Conservation (phyloP, 2,329 filamentous ascomycete species). For the Zalaria obscura region DNA sequence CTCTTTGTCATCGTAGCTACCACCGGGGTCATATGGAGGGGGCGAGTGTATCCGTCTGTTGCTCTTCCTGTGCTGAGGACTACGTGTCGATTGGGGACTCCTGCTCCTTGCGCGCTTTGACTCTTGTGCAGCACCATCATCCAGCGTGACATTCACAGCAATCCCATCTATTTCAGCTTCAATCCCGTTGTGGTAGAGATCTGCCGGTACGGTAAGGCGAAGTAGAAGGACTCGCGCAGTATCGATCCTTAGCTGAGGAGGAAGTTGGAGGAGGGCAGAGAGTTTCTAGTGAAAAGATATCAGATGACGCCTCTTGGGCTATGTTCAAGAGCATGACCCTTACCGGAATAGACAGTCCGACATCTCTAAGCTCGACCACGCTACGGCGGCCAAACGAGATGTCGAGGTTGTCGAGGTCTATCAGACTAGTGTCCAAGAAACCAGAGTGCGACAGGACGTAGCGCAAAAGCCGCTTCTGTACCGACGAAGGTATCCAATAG, state of each 20-base stretch:
- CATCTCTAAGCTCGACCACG: slow-evolving; percentile 73
- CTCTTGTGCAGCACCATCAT: slow-evolving; percentile 5
- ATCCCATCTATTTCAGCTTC: slow-evolving; percentile 70
- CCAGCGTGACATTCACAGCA: slow-evolving; percentile 40
- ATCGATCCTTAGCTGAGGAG: slow-evolving; percentile 53
- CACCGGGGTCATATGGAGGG: slow-evolving; percentile 10
- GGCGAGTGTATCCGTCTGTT: slow-evolving; percentile 19
- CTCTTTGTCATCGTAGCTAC: slow-evolving; percentile 15
- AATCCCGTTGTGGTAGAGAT: slow-evolving; percentile 77
- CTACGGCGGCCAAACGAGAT: slow-evolving; percentile 70
- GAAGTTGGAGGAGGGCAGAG: slow-evolving; percentile 58
- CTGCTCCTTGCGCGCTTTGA: slow-evolving; percentile 21
- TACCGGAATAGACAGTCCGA: slow-evolving; percentile 68
- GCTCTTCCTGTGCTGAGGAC: slow-evolving; percentile 19
- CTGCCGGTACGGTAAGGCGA: slow-evolving; percentile 71
- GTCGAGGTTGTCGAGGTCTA: slow-evolving; percentile 77
- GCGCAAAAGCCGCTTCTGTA: slow-evolving; percentile 79
- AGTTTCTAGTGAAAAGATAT: slow-evolving; percentile 51
- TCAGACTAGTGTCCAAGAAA: slow-evolving; percentile 71
- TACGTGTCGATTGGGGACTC: slow-evolving; percentile 13
- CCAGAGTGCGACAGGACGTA: slow-evolving; percentile 75
- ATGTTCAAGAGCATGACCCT: slow-evolving; percentile 11
- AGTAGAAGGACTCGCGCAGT: slow-evolving; percentile 64
- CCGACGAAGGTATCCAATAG: slow-evolving; percentile 58
- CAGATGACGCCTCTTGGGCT: neutral